phyloP scores from a whole-genome alignment of 73 alveolate species.

The Tetrahymena thermophila region DNA sequence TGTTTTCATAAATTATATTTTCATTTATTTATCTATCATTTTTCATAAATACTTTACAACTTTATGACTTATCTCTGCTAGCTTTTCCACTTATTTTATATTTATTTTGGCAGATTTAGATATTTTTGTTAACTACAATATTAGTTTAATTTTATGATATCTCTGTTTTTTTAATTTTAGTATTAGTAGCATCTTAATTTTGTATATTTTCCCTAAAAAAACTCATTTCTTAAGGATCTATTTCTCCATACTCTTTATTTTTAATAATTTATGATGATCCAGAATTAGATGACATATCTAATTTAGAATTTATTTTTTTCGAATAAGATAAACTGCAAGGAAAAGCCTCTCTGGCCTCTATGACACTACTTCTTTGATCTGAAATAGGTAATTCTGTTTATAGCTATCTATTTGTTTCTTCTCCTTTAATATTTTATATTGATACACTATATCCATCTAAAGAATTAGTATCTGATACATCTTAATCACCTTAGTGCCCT shows the following conservation, averaged over 20 bases:
- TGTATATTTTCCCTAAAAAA: background rate
- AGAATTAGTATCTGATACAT: background rate
- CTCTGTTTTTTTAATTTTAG: too few relatives aligned
- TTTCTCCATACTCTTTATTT: background rate
- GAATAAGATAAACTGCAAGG: background rate
- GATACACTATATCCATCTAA: background rate
- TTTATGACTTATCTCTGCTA: too few relatives aligned
- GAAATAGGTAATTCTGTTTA: background rate
- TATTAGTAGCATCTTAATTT: background rate
- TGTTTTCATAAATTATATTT: too few relatives aligned
- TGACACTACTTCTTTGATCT: background rate
- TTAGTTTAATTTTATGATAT: too few relatives aligned
- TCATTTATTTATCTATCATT: too few relatives aligned
- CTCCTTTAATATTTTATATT: background rate
- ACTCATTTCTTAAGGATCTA: background rate
- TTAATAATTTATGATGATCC: background rate
- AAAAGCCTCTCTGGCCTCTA: background rate
- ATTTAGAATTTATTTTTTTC: background rate
- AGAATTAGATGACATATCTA: background rate
- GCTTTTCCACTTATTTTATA: too few relatives aligned
- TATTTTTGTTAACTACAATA: too few relatives aligned
- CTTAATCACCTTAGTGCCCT: background rate
- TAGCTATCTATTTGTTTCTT: background rate
- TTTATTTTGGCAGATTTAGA: too few relatives aligned
- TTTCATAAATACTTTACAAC: too few relatives aligned